These are phyloP conservation scores for Rhizopogon salebrosus DNA, from an alignment of 768 basidiomycete species.

Conservation along the genomic window DNA sequence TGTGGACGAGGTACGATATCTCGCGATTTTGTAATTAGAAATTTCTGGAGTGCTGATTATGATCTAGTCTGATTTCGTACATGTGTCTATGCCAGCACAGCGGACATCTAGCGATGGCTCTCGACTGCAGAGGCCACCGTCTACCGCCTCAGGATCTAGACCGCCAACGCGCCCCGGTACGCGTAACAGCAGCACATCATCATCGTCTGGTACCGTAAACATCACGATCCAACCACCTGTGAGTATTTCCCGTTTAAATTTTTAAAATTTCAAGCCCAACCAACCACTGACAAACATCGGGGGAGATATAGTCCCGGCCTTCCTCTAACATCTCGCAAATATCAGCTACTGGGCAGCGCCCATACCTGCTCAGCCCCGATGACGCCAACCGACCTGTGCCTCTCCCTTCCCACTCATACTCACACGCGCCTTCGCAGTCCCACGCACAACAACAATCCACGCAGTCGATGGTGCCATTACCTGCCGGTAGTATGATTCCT, in stretches of 20 bases:
- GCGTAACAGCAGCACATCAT: constrained; percentile 22
- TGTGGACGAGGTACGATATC: constrained; percentile 28
- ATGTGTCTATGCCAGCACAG: constrained; percentile 29
- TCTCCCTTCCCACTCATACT: constrained; percentile 14
- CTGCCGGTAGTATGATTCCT: constrained; percentile 11
- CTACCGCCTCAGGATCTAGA: background rate
- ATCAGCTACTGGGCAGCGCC: constrained; percentile 18
- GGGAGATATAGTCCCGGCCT: background rate
- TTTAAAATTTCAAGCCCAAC: background rate
- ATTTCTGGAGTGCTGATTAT: background rate
- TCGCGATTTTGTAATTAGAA: background rate
- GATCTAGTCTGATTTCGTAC: constrained; percentile 27
- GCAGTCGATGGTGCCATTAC: constrained; percentile 3
- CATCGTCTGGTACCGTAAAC: constrained; percentile 25
- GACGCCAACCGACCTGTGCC: constrained; percentile 35
- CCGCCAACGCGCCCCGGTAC: constrained; percentile 11
- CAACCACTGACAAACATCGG: background rate
- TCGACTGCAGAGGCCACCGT: background rate
- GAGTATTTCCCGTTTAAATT: constrained; percentile 3
- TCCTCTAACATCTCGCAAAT: constrained; percentile 30
- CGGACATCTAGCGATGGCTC: constrained; percentile 20
- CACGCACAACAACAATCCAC: background rate
- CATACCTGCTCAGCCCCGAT: constrained; percentile 32
- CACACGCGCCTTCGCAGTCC: background rate
- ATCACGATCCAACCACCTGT: constrained; percentile 30